Evolutionary conservation across 225 moss, liverwort and hornwort genomes (phyloP).

Genomic region (Ulota crispa): DNA sequence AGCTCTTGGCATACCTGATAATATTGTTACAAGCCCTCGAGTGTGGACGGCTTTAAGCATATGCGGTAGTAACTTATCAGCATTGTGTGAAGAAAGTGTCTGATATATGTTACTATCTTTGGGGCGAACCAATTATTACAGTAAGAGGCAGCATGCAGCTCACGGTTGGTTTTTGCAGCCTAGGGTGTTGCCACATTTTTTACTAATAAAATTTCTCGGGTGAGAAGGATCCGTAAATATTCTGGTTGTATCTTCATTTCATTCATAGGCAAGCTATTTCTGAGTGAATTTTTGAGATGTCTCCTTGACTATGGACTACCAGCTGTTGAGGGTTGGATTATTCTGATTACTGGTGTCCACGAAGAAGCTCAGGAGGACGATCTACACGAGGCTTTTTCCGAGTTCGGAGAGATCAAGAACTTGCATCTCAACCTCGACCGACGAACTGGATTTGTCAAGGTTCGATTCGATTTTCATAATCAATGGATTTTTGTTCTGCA

Average conservation of each 20-base stretch:
- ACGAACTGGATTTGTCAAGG: conserved; percentile 63
- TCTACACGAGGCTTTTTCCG: conserved; percentile 86
- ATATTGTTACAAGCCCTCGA: background rate
- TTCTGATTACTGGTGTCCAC: conserved; percentile 92
- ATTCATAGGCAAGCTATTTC: background rate
- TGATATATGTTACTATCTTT: background rate
- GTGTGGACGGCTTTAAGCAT: background rate
- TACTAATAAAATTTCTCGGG: background rate
- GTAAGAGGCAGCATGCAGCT: background rate
- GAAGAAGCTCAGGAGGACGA: conserved; percentile 99
- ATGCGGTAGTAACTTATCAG: background rate
- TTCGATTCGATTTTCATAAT: conserved; percentile 8
- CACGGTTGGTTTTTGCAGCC: background rate
- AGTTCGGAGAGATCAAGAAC: conserved; percentile 78
- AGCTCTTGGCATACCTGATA: background rate
- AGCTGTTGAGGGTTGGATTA: conserved; percentile 99
- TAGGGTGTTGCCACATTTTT: background rate
- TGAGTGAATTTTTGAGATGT: background rate
- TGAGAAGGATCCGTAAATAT: background rate
- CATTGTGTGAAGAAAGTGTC: background rate
- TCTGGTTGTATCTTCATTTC: background rate
- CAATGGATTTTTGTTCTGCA: background rate
- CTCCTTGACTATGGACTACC: conserved; percentile 27
- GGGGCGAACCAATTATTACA: background rate
- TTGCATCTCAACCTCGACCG: conserved; percentile 62